Conservation (phyloP, 2,329 filamentous ascomycete genomes). For the Dactylellina cionopaga region DNA sequence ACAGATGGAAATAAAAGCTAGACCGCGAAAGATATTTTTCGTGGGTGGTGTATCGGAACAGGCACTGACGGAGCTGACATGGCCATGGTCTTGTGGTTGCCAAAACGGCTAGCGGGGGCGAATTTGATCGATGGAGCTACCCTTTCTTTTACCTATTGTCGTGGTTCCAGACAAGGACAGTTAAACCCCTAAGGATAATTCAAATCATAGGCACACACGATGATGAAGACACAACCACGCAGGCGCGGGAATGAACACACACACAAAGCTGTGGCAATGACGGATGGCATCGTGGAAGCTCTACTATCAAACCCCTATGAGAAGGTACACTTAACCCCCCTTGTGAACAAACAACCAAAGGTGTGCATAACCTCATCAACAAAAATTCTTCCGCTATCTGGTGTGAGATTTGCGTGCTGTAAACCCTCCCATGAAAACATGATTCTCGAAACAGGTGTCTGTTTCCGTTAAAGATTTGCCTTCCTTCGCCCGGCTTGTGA, state of each 20-base stretch:
- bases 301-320: slow-evolving; percentile 54
- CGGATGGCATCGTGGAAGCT: slow-evolving; percentile 52
- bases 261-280: slow-evolving; percentile 53
- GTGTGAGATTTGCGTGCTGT: slow-evolving; percentile 1
- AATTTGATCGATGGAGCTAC: slow-evolving; percentile 37
- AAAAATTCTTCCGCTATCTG: slow-evolving; percentile 11
- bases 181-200: slow-evolving; percentile 53
- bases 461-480: slow-evolving; percentile 23
- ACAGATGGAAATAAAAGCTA: slow-evolving; percentile 31
- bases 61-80: slow-evolving; percentile 51
- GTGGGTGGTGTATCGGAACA: slow-evolving; percentile 40
- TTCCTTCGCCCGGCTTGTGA: slow-evolving; percentile 22
- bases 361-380: slow-evolving; percentile 25
- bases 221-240: slow-evolving; percentile 53
- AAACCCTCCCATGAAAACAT: slow-evolving; percentile 31
- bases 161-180: slow-evolving; percentile 52
- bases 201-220: slow-evolving; percentile 54
- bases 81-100: slow-evolving; percentile 52
- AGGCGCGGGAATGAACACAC: slow-evolving; percentile 53
- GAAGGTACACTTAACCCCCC: slow-evolving; percentile 53
- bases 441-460: slow-evolving; percentile 18
- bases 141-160: slow-evolving; percentile 39
- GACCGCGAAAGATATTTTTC: slow-evolving; percentile 48
- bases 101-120: slow-evolving; percentile 52
- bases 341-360: slow-evolving; percentile 36